Evolutionary conservation across 306 rosid species (phyloP), one percentile per base, ranked within the genome.

Genomic region (Vigna trinervia): DNA sequence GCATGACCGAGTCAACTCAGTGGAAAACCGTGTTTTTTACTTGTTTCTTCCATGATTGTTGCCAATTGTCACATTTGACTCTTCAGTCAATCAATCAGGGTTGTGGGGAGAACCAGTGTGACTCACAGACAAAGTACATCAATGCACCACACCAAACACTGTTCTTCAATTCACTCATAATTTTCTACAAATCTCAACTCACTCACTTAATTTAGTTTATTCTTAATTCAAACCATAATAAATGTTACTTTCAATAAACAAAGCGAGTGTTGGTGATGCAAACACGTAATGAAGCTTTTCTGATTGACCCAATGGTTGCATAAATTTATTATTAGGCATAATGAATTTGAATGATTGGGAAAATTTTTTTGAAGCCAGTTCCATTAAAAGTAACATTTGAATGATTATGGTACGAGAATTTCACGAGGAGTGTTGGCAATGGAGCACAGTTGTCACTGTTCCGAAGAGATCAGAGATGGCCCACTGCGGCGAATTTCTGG

Each of bases 1-100:
- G 10, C 28, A 23, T 36, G 69, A 77, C 81, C 75, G 60, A 77
- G 75, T 77, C 77, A 78, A 58, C 70, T 78, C 71, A 9, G 26
- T 69, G 76, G 15, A 65, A 52, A 52, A 51, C 12, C 43, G 43
- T 41, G 26, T 41, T 57, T 3, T 56, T 73, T 13, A 13, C 34
- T 57, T 45, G 5, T 45, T 45, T 14, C 2, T 20, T 72, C n/a
- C 19, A 6, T 65, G 4, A 41, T 22, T 58, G 13, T 54, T 20
- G 14, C 11, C 66, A 20, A 20, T 54, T 54, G n/a, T 56, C 77
- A 72, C 23, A 30, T 54, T 72, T 56, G 64, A 71, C 60, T 71
- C 13, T 1, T 17, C 64, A 71, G 51, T 36, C 63, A 71, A 71
- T 22, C 50, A 52, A 71, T 34, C 36, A 71, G 46, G 23, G 50